These are phyloP conservation scores for Flaveria linearis DNA, from an alignment of 129 eudicot species.

Conservation along the genomic window DNA sequence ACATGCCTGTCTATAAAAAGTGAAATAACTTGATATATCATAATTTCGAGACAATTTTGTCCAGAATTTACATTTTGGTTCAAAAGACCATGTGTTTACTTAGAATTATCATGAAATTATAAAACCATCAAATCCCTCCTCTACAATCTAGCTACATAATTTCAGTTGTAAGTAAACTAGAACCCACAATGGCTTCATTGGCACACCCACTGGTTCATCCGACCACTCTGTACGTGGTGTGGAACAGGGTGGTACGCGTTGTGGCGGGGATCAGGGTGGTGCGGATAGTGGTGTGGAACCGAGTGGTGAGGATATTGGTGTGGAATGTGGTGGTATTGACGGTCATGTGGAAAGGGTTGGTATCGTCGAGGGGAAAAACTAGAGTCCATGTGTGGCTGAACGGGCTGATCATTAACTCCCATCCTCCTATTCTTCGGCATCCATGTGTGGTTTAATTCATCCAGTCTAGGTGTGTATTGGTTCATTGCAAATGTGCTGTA, in stretches of 20 bases:
- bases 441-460: constrained; percentile 46
- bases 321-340: not conserved
- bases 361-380: constrained; percentile 38
- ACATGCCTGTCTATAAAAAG: no score
- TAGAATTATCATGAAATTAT: no score
- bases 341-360: not conserved
- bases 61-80: no score
- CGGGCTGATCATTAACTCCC: constrained; percentile 25
- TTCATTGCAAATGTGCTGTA: not conserved
- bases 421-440: not conserved
- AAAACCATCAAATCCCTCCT: not conserved
- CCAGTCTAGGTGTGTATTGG: constrained; percentile 9
- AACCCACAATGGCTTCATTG: not conserved
- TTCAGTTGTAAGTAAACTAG: not conserved
- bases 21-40: no score
- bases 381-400: constrained; percentile 21
- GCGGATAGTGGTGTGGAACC: not conserved
- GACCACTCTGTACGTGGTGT: not conserved
- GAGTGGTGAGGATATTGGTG: not conserved
- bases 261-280: not conserved
- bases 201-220: not conserved
- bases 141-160: not conserved
- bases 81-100: no score
- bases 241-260: not conserved
- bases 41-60: no score